Conservation (phyloP, 108 stramenopile genomes). For the Pseudonitzschia delicatissima region DNA sequence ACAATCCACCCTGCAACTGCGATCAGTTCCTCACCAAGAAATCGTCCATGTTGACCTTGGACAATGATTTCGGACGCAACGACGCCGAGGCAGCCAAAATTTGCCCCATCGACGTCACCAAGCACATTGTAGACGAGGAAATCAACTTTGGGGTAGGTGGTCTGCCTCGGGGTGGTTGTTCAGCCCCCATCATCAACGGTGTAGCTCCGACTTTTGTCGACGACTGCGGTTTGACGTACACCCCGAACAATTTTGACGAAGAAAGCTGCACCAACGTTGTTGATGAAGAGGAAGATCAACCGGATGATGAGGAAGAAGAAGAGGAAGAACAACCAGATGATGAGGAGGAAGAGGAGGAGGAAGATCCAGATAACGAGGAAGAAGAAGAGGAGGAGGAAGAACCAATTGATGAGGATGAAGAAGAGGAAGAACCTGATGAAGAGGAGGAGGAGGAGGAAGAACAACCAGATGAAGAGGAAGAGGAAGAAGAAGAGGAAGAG, state of each 20-base stretch:
- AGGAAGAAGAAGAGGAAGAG: too few species aligned
- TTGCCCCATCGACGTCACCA: slow-evolving; percentile 29
- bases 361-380: background rate
- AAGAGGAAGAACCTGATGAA: too few species aligned
- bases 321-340: too few species aligned
- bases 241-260: too few species aligned
- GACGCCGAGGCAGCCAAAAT: background rate
- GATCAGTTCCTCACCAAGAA: slow-evolving; percentile 25
- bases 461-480: background rate
- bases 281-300: background rate
- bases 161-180: slow-evolving; percentile 1
- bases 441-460: too few species aligned
- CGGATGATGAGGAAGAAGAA: too few species aligned
- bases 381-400: too few species aligned
- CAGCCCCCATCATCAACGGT: too few species aligned
- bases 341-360: background rate
- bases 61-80: too few species aligned
- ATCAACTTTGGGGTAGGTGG: background rate
- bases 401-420: too few species aligned
- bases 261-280: too few species aligned
- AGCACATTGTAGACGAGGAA: slow-evolving; percentile 31
- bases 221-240: background rate
- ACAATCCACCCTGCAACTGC: slow-evolving; percentile 31
- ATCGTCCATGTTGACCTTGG: too few species aligned
- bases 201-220: background rate